Percentiles rank a stretch among this genome's conserved stretches.
Conservation (phyloP, 805 yeast species). For the Candida railenensis region DNA sequence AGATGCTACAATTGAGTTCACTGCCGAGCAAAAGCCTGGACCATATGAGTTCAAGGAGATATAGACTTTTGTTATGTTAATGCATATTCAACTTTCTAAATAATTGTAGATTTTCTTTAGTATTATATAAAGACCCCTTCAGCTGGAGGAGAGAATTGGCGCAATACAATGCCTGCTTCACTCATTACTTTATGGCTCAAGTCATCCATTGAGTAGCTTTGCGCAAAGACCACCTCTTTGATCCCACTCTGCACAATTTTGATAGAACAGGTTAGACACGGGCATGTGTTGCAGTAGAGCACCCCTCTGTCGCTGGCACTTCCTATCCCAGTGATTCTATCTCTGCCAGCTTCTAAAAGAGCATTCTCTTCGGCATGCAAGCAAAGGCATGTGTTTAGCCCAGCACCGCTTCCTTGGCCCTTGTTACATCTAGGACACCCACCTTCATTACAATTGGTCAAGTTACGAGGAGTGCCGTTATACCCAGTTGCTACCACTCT, state of each 20-base stretch:
- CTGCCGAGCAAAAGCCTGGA: conserved; percentile 52
- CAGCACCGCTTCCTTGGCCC: conserved; percentile 61
- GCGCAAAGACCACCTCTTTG: conserved; percentile 88
- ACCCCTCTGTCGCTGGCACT: conserved; percentile 27
- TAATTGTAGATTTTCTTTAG: too few species aligned
- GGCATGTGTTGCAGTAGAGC: conserved; percentile 94
- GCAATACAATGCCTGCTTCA: conserved; percentile 68
- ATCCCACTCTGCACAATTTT: conserved; percentile 94
- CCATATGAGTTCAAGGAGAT: conserved; percentile 38
- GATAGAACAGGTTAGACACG: conserved; percentile 93
- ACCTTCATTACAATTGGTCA: conserved; percentile 89
- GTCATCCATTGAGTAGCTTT: conserved; percentile 88
- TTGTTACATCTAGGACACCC: conserved; percentile 90
- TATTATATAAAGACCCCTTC: conserved; percentile 37
- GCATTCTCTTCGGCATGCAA: conserved; percentile 98
- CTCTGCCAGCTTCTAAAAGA: conserved; percentile 88
- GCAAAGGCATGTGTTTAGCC: conserved; percentile 82
- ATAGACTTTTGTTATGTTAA: conserved; percentile 1
- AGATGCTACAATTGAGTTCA: conserved; percentile 46
- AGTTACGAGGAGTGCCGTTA: conserved; percentile 93
- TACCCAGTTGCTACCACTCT: conserved; percentile 95
- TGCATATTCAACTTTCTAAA: background rate
- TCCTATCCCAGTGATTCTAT: conserved; percentile 45
- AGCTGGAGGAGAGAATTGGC: conserved; percentile 47
- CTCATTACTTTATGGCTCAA: conserved; percentile 68